These are phyloP conservation scores for Suillus discolor DNA, from an alignment of 768 basidiomycete genomes.

Conservation along the genomic window DNA sequence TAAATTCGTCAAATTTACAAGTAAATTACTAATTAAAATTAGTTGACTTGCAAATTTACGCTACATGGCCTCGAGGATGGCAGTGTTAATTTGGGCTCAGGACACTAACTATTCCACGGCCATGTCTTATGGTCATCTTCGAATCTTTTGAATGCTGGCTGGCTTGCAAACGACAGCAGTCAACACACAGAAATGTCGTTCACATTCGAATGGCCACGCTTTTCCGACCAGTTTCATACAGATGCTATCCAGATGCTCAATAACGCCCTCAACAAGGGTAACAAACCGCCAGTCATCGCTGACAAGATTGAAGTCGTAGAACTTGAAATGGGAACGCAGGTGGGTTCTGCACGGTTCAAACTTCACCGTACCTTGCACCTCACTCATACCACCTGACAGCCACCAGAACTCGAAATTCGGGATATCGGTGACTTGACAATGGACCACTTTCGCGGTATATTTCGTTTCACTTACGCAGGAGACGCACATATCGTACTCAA, in stretches of 20 bases:
- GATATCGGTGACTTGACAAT: slow-evolving; percentile 96
- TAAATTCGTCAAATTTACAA: too few relatives aligned
- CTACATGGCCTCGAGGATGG: too few relatives aligned
- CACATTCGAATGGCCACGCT: slow-evolving; percentile 95
- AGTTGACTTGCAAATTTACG: too few relatives aligned
- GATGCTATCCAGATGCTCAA: slow-evolving; percentile 98
- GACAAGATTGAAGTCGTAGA: slow-evolving; percentile 98
- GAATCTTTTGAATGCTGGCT: not conserved
- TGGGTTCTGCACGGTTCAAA: slow-evolving; percentile 34
- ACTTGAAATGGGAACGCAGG: slow-evolving; percentile 98
- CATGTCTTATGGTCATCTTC: not conserved
- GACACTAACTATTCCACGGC: too few relatives aligned
- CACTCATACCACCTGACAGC: slow-evolving; percentile 49
- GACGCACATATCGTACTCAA: slow-evolving; percentile 87
- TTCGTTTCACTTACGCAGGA: slow-evolving; percentile 91
- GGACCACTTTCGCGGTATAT: slow-evolving; percentile 96
- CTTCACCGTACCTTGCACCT: not conserved
- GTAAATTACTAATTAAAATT: too few relatives aligned
- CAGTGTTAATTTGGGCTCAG: too few relatives aligned
- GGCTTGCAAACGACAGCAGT: not conserved
- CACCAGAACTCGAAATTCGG: slow-evolving; percentile 94
- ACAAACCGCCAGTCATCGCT: slow-evolving; percentile 96
- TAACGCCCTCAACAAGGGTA: slow-evolving; percentile 94
- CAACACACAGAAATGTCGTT: slow-evolving; percentile 64
- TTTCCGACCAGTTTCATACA: slow-evolving; percentile 94